Conservation (phyloP, 2,329 filamentous ascomycete species). For the Lizonia empirigonia region DNA sequence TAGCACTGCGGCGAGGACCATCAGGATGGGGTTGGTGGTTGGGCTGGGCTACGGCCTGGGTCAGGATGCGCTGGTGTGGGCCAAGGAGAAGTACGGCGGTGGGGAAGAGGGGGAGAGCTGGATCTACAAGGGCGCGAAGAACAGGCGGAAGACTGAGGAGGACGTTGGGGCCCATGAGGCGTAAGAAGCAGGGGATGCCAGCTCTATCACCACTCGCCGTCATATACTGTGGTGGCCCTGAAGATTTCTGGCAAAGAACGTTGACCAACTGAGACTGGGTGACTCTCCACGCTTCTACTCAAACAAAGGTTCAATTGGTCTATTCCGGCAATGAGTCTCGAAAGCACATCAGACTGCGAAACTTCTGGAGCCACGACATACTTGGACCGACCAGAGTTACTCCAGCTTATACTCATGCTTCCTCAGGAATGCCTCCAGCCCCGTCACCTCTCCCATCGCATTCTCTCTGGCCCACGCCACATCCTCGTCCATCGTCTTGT, state of each 20-base stretch:
- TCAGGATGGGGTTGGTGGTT: conserved; percentile 77
- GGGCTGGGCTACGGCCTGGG: conserved; percentile 79
- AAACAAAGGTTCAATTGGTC: no score
- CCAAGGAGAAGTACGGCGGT: conserved; percentile 51
- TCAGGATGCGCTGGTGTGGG: conserved; percentile 74
- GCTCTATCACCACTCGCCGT: no score
- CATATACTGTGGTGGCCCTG: no score
- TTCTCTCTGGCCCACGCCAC: conserved; percentile 37
- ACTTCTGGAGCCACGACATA: no score
- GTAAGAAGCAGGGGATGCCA: background rate
- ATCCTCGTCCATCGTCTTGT: conserved; percentile 25
- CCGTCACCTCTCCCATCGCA: conserved; percentile 31
- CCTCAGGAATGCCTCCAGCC: conserved; percentile 36
- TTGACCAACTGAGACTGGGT: no score
- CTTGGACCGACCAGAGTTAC: conserved; percentile 15
- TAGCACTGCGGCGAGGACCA: conserved; percentile 65
- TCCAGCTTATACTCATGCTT: conserved; percentile 29
- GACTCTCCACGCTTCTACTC: no score
- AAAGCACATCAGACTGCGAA: no score
- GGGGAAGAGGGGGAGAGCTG: conserved; percentile 45
- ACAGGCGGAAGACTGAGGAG: conserved; percentile 23
- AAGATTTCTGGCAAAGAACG: no score
- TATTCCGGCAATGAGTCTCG: no score
- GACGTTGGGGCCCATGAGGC: background rate
- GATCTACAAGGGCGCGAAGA: conserved; percentile 49